Percentiles rank a stretch among this genome's conserved stretches.
These are phyloP conservation scores for Glomus cerebriforme DNA, from an alignment of 192 early-diverging fungal species.

Conservation along the genomic window DNA sequence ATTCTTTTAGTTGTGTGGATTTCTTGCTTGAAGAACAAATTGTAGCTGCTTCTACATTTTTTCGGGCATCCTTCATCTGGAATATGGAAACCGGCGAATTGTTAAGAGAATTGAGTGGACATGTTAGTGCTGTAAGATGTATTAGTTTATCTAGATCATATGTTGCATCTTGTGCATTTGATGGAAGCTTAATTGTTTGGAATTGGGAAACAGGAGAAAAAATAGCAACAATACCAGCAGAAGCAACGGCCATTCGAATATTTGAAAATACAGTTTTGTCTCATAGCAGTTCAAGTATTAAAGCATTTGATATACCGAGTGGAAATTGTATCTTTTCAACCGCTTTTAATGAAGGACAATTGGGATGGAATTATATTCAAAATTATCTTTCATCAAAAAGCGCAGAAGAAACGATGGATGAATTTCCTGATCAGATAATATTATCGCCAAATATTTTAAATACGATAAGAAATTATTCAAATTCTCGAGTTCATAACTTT, in stretches of 20 bases:
- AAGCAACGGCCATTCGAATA: conserved; percentile 2
- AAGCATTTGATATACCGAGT: conserved; percentile 12
- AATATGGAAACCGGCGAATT: conserved; percentile 31
- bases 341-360: conserved; percentile 7
- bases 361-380: conserved; percentile 19
- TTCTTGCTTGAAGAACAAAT: conserved; percentile 23
- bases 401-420: neutral
- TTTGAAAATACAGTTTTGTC: conserved; percentile 15
- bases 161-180: conserved; percentile 28
- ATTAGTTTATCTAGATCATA: conserved; percentile 16
- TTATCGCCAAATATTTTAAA: neutral
- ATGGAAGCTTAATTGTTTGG: conserved; percentile 30
- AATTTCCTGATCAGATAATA: neutral
- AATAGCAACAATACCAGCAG: conserved; percentile 21
- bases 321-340: conserved; percentile 16
- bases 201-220: conserved; percentile 30
- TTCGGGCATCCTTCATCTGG: conserved; percentile 29
- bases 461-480: neutral
- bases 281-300: neutral
- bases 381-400: conserved; percentile 7
- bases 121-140: conserved; percentile 28
- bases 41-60: conserved; percentile 27
- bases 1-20: conserved; percentile 31
- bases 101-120: conserved; percentile 19
- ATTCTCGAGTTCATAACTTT: conserved; percentile 3